A percentile compares a stretch with the other conserved stretches of the same genome.
phyloP scores from a whole-genome alignment of 192 early-diverging fungal genomes.

The Linnemannia exigua region DNA sequence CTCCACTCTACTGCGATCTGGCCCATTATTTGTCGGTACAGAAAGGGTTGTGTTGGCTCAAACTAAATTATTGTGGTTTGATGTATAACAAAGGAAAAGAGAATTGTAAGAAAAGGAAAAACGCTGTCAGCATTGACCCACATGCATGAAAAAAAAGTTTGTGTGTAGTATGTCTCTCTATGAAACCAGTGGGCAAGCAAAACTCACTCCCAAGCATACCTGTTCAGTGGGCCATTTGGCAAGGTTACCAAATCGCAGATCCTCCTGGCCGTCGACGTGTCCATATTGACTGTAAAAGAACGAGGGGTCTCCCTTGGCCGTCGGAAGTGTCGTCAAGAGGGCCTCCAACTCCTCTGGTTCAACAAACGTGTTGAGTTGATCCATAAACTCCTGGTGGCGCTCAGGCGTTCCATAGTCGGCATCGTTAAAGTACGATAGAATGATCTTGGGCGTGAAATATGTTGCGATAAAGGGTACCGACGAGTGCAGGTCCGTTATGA shows the following conservation, averaged over 20 bases:
- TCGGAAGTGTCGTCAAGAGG: constrained; percentile 35
- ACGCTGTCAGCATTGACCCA: not conserved
- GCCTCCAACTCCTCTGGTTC: constrained; percentile 42
- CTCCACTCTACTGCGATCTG: constrained; percentile 43
- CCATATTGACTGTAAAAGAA: constrained; percentile 58
- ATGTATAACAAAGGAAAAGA: not conserved
- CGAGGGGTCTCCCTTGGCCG: constrained; percentile 43
- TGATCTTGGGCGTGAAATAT: constrained; percentile 56
- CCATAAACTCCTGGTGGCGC: constrained; percentile 49
- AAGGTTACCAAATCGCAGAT: constrained; percentile 47
- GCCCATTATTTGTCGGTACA: constrained; percentile 30
- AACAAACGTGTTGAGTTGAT: constrained; percentile 51
- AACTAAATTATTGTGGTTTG: not conserved
- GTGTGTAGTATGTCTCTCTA: too few relatives aligned
- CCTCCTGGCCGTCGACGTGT: constrained; percentile 55
- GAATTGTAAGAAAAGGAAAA: not conserved
- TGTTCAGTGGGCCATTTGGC: constrained; percentile 52
- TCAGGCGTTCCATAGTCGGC: constrained; percentile 55
- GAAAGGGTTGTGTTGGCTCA: constrained; percentile 23
- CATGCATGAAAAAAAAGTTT: not conserved
- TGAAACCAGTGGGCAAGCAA: not conserved
- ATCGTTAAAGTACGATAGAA: constrained; percentile 55
- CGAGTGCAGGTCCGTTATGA: constrained; percentile 56
- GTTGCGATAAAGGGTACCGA: constrained; percentile 58
- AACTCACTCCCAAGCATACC: not conserved